Percentiles rank a stretch among this genome's conserved stretches.
Evolutionary conservation across 2,329 filamentous ascomycete species (phyloP).

Genomic region (Lojkania enalia): DNA sequence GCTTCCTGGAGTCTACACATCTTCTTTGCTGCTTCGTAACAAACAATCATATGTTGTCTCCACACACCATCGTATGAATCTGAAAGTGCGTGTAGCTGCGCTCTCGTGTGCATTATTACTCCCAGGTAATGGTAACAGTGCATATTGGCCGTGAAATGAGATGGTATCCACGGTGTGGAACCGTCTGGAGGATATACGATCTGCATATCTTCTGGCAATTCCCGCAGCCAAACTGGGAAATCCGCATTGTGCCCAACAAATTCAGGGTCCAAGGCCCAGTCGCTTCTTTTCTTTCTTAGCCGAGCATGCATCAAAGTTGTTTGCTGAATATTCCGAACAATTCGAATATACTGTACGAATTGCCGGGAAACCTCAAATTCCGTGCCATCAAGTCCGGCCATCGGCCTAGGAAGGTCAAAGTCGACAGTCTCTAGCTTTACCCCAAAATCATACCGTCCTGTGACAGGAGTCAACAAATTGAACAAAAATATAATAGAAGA

Average conservation of each 20-base stretch:
- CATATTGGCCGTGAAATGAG: conserved; percentile 85
- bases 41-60: conserved; percentile 86
- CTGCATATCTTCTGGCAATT: conserved; percentile 76
- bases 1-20: conserved; percentile 87
- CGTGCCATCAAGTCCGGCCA: conserved; percentile 69
- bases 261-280: conserved; percentile 85
- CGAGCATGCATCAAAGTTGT: conserved; percentile 76
- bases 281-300: conserved; percentile 73
- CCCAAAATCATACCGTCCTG: conserved; percentile 72
- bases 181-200: conserved; percentile 78
- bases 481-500: not conserved
- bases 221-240: conserved; percentile 74
- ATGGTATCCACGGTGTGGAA: conserved; percentile 80
- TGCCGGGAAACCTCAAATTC: conserved; percentile 81
- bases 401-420: conserved; percentile 65
- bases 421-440: conserved; percentile 78
- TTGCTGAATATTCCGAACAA: conserved; percentile 75
- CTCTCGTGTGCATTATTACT: conserved; percentile 83
- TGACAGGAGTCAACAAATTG: conserved; percentile 10
- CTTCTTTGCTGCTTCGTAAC: conserved; percentile 80
- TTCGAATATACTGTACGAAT: conserved; percentile 77
- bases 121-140: conserved; percentile 87
- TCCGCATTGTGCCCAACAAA: conserved; percentile 78
- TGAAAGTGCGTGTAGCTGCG: conserved; percentile 74
- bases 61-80: conserved; percentile 78